Percentiles rank a stretch among this genome's conserved stretches.
These are phyloP conservation scores for Thermochaetoides thermophila DNA, from an alignment of 495 filamentous ascomycete genomes.

Conservation along the genomic window DNA sequence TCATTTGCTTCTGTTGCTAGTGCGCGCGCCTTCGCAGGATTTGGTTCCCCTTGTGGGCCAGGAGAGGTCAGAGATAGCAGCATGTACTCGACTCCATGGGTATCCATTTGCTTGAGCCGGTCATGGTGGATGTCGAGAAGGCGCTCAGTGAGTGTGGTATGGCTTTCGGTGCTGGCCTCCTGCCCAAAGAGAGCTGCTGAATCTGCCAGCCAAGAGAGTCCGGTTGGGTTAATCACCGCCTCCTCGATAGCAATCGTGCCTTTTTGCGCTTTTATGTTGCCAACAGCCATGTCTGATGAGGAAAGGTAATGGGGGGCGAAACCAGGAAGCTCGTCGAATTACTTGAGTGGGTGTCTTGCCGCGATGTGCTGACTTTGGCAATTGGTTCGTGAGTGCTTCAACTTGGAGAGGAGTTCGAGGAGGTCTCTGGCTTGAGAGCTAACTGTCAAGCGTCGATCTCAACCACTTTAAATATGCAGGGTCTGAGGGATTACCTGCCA, in stretches of 20 bases:
- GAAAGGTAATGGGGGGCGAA: not conserved
- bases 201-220: slow-evolving; percentile 15
- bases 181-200: slow-evolving; percentile 19
- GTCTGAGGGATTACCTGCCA: too few species aligned
- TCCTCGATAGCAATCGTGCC: slow-evolving; percentile 43
- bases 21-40: slow-evolving; percentile 18
- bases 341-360: too few species aligned
- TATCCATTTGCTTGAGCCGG: slow-evolving; percentile 39
- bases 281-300: not conserved
- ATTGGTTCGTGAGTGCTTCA: too few species aligned
- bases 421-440: not conserved
- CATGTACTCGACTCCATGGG: slow-evolving; percentile 45
- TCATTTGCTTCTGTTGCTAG: slow-evolving; percentile 39
- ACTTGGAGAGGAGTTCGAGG: not conserved
- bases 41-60: slow-evolving; percentile 41
- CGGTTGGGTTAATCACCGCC: slow-evolving; percentile 35
- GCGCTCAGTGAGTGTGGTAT: slow-evolving; percentile 4
- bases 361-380: too few species aligned
- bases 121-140: slow-evolving; percentile 30
- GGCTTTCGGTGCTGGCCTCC: not conserved
- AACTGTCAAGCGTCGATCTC: not conserved
- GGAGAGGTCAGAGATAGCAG: slow-evolving; percentile 42
- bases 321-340: too few species aligned
- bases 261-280: slow-evolving; percentile 30
- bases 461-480: too few species aligned